A percentile compares a stretch with the other conserved stretches of the same genome.
These are phyloP conservation scores for Bondarzewia mesenterica DNA, from an alignment of 1,284 basidiomycete genomes.

Conservation along the genomic window DNA sequence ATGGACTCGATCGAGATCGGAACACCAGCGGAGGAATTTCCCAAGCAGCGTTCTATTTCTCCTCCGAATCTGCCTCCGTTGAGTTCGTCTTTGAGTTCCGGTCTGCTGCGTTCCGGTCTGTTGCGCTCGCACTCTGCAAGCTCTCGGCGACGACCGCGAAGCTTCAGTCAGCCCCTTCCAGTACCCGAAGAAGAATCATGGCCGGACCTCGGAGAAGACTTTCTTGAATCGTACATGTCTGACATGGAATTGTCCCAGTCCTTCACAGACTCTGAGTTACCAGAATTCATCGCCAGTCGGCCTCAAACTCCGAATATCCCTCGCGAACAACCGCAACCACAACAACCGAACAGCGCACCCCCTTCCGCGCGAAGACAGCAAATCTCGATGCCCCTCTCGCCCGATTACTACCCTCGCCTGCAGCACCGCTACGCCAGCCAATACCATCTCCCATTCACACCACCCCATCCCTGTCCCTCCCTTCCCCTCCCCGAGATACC, in stretches of 20 bases:
- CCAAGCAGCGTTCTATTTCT: neutral
- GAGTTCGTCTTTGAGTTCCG: neutral
- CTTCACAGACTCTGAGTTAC: neutral
- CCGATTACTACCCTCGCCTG: too few relatives aligned
- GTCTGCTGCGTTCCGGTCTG: too few relatives aligned
- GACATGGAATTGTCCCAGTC: conserved; percentile 24
- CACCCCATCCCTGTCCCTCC: neutral
- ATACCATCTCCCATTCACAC: neutral
- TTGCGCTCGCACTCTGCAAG: too few relatives aligned
- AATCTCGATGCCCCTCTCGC: neutral
- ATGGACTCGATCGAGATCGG: neutral
- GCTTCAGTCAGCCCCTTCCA: conserved; percentile 13
- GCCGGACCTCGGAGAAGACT: conserved; percentile 36
- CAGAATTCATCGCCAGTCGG: neutral
- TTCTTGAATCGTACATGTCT: conserved; percentile 39
- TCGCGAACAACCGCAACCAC: neutral
- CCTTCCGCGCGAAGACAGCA: neutral
- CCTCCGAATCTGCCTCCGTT: neutral
- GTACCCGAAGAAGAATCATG: conserved; percentile 27
- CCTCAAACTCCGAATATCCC: neutral
- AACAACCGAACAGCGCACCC: too few relatives aligned
- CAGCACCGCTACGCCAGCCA: neutral
- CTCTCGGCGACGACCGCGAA: conserved; percentile 22
- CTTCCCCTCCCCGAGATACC: neutral
- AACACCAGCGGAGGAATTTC: neutral